Evolutionary conservation across 192 early-diverging fungal species (phyloP).

Genomic region (Phlyctochytrium arcticum): DNA sequence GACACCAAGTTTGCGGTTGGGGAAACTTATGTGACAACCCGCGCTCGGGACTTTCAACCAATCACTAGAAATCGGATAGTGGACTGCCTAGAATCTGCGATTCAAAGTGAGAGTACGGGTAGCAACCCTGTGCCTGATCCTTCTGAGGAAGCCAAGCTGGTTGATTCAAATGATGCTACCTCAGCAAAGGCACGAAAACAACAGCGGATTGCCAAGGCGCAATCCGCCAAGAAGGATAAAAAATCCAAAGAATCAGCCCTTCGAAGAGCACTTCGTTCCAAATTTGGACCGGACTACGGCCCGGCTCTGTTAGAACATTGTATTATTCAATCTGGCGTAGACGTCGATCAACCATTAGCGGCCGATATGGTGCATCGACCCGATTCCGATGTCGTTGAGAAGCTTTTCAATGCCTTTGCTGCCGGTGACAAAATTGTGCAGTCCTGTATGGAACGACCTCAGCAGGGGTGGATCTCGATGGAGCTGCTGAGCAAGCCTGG

Average conservation of each 20-base stretch:
- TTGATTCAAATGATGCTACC: neutral
- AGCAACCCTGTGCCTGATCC: neutral
- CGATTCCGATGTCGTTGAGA: slow-evolving; percentile 55
- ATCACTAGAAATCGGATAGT: slow-evolving; percentile 52
- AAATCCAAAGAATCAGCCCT: slow-evolving; percentile 34
- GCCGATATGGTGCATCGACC: too few species aligned
- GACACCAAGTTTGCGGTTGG: slow-evolving; percentile 74
- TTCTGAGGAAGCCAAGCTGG: neutral
- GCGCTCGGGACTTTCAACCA: slow-evolving; percentile 51
- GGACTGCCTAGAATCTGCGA: slow-evolving; percentile 49
- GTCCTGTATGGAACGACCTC: slow-evolving; percentile 42
- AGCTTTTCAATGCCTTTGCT: slow-evolving; percentile 60
- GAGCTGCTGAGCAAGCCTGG: slow-evolving; percentile 23
- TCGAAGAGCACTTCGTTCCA: slow-evolving; percentile 27
- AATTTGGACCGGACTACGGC: slow-evolving; percentile 60
- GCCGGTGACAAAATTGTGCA: slow-evolving; percentile 70
- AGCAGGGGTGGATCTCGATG: slow-evolving; percentile 63
- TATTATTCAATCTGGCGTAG: slow-evolving; percentile 60
- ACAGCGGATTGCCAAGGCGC: slow-evolving; percentile 4
- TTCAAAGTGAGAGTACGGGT: neutral
- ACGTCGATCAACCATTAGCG: too few species aligned
- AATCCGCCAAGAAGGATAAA: slow-evolving; percentile 28
- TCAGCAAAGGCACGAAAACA: neutral
- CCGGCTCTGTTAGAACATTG: slow-evolving; percentile 85
- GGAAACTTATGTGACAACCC: slow-evolving; percentile 67